Conservation (phyloP, 352 stramenopile genomes). For the Elongisporangium anandrum region DNA sequence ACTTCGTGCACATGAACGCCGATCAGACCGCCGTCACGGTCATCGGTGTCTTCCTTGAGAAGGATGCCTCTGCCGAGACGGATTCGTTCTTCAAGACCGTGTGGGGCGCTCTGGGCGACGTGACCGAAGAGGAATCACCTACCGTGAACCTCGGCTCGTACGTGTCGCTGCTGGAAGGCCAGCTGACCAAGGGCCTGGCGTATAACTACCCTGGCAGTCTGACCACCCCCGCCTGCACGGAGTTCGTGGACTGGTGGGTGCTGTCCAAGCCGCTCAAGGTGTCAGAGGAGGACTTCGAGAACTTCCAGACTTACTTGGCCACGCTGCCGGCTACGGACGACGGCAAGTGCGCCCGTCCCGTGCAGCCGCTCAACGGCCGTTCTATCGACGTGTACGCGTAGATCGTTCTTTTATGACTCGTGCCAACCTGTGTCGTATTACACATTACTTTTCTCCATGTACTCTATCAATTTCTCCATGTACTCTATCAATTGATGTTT, state of each 20-base stretch:
- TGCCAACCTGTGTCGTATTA: no score
- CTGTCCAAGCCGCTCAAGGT: constrained; percentile 19
- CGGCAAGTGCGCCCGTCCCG: constrained; percentile 21
- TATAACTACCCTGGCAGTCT: constrained; percentile 35
- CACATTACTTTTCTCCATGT: no score
- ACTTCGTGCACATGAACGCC: constrained; percentile 31
- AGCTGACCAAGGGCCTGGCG: constrained; percentile 10
- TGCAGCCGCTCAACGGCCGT: constrained; percentile 20
- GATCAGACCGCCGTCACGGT: constrained; percentile 1
- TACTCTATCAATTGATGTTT: no score
- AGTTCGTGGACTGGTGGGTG: constrained; percentile 36
- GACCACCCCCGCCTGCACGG: constrained; percentile 23
- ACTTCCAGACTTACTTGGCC: constrained; percentile 19
- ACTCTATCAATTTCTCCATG: not conserved
- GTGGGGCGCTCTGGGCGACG: constrained; percentile 24
- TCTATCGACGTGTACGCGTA: constrained; percentile 10
- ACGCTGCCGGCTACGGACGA: constrained; percentile 17
- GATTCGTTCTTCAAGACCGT: constrained; percentile 25
- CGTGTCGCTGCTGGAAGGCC: constrained; percentile 15
- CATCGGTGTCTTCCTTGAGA: constrained; percentile 15
- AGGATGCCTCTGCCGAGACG: constrained; percentile 8
- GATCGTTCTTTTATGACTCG: not conserved
- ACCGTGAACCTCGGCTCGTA: constrained; percentile 30
- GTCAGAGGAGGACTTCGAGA: constrained; percentile 14
- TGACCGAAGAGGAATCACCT: constrained; percentile 15